Percentiles rank a stretch among this genome's conserved stretches.
These are phyloP conservation scores for Anthoceros angustus DNA, from an alignment of 225 moss, liverwort and hornwort genomes.

Conservation along the genomic window DNA sequence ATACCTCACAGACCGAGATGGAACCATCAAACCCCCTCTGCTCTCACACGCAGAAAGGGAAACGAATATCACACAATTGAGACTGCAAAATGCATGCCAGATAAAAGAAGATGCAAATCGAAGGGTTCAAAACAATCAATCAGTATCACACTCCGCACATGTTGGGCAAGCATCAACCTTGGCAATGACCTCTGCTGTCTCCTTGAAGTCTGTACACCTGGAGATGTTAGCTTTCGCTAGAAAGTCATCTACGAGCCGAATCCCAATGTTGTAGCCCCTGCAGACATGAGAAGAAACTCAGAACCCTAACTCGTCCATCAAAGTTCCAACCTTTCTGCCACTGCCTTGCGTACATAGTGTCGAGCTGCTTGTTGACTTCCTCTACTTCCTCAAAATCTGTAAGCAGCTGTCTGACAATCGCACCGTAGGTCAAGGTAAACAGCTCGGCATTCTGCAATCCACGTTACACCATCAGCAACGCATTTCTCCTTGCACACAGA, in stretches of 20 bases:
- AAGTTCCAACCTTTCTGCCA: neutral
- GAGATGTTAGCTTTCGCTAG: conserved; percentile 90
- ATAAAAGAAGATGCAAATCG: too few relatives aligned
- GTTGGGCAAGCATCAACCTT: conserved; percentile 37
- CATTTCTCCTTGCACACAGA: neutral
- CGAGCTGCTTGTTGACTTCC: conserved; percentile 96
- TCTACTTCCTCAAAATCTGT: conserved; percentile 98
- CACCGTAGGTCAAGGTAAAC: conserved; percentile 93
- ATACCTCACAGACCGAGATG: neutral
- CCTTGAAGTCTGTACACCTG: conserved; percentile 83
- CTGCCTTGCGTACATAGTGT: conserved; percentile 47
- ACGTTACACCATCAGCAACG: neutral
- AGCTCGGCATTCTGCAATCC: conserved; percentile 75
- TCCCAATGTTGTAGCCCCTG: conserved; percentile 99
- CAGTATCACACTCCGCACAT: neutral
- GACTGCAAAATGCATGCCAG: too few relatives aligned
- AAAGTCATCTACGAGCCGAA: conserved; percentile 96
- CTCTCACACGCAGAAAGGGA: too few relatives aligned
- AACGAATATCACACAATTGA: neutral
- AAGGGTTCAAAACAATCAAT: too few relatives aligned
- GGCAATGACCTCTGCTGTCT: conserved; percentile 93
- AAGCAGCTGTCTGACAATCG: conserved; percentile 92
- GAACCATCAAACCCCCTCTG: too few relatives aligned
- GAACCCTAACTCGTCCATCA: too few relatives aligned
- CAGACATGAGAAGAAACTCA: conserved; percentile 7